These are phyloP conservation scores for Purshia tridentata DNA, from an alignment of 306 rosid species.

Conservation along the genomic window DNA sequence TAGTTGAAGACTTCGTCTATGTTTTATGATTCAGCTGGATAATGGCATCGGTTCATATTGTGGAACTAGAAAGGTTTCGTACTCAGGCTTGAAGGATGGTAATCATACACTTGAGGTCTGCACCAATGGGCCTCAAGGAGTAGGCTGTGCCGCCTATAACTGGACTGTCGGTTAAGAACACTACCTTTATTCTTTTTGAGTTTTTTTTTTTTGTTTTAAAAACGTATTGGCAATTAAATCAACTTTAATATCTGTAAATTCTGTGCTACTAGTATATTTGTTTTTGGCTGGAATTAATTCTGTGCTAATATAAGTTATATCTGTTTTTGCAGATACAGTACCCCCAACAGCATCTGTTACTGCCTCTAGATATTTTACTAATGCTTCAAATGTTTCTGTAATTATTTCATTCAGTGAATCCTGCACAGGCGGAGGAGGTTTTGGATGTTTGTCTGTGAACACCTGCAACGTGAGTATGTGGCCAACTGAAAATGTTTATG, in stretches of 20 bases:
- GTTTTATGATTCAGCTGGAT: slow-evolving; percentile 61
- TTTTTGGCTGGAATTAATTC: slow-evolving; percentile 1
- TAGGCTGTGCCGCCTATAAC: slow-evolving; percentile 59
- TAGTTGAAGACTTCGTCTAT: slow-evolving; percentile 4
- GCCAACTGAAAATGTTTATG: slow-evolving; percentile 13
- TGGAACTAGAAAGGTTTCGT: slow-evolving; percentile 43
- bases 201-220: background rate
- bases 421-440: slow-evolving; percentile 65
- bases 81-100: slow-evolving; percentile 69
- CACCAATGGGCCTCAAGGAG: slow-evolving; percentile 45
- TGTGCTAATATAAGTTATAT: slow-evolving; percentile 10
- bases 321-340: slow-evolving; percentile 61
- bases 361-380: slow-evolving; percentile 59
- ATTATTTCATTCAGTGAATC: slow-evolving; percentile 76
- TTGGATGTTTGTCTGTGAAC: slow-evolving; percentile 64
- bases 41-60: slow-evolving; percentile 51
- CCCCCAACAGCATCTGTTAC: slow-evolving; percentile 82
- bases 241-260: background rate
- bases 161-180: slow-evolving; percentile 79
- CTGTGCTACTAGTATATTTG: background rate
- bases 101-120: slow-evolving; percentile 73
- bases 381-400: slow-evolving; percentile 64
- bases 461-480: slow-evolving; percentile 89
- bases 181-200: slow-evolving; percentile 28
- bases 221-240: background rate